Conservation (phyloP, 805 yeast genomes). For the Yamadazyma phyllophila region DNA sequence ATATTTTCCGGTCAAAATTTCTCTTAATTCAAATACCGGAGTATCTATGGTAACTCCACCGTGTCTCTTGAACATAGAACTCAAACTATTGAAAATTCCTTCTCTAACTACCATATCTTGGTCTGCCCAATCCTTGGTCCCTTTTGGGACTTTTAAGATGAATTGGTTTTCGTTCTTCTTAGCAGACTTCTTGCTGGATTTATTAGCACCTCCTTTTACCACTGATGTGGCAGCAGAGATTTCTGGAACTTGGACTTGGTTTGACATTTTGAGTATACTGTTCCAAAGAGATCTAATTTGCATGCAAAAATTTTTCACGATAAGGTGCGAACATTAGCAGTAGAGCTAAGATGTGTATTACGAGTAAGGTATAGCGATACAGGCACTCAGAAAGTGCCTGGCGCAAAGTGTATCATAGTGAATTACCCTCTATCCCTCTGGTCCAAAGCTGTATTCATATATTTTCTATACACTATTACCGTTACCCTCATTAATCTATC, state of each 20-base stretch:
- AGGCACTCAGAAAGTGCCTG: not conserved
- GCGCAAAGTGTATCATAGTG: not conserved
- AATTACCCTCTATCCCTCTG: not conserved
- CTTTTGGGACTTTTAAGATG: slow-evolving; percentile 91
- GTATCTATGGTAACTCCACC: slow-evolving; percentile 99
- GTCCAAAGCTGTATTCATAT: too few relatives aligned
- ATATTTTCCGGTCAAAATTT: slow-evolving; percentile 92
- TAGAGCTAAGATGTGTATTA: not conserved
- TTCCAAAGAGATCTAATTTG: not conserved
- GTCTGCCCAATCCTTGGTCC: slow-evolving; percentile 98
- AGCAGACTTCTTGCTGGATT: slow-evolving; percentile 14
- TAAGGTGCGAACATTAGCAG: slow-evolving; percentile 5
- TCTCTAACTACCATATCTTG: slow-evolving; percentile 95
- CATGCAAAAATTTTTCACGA: slow-evolving; percentile 6
- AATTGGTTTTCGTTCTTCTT: slow-evolving; percentile 45
- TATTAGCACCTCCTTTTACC: slow-evolving; percentile 14
- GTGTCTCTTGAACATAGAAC: slow-evolving; percentile 82
- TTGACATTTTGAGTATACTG: slow-evolving; percentile 6
- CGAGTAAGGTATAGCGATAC: too few relatives aligned
- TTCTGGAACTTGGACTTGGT: not conserved
- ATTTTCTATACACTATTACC: not conserved
- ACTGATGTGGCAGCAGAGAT: not conserved
- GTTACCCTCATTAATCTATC: not conserved
- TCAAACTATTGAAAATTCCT: slow-evolving; percentile 73
- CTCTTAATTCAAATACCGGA: slow-evolving; percentile 95